These are phyloP conservation scores for Salix koriyanagi DNA, from an alignment of 345 rosid species.

Conservation along the genomic window DNA sequence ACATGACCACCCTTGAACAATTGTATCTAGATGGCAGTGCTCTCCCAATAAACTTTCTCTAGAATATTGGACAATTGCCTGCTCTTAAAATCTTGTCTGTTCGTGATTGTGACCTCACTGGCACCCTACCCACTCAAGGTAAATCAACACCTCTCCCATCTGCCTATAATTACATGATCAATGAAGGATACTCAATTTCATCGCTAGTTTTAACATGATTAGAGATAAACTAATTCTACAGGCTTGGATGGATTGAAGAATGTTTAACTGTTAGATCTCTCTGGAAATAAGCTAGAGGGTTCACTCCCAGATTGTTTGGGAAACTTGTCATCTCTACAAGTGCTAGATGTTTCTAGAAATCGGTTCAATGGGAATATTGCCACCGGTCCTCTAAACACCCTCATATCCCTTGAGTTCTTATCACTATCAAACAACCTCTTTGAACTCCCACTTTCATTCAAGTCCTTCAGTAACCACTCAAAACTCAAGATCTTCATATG, in stretches of 20 bases:
- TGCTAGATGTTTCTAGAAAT: not conserved
- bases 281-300: not conserved
- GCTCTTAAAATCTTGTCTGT: not conserved
- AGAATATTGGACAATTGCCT: not conserved
- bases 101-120: not conserved
- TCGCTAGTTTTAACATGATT: no score
- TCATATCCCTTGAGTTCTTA: no score
- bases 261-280: conserved; percentile 5
- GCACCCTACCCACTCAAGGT: not conserved
- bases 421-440: no score
- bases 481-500: no score
- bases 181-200: no score
- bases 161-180: no score
- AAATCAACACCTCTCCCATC: not conserved
- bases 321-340: conserved; percentile 11
- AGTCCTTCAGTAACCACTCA: no score
- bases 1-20: no score
- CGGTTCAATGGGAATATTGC: no score
- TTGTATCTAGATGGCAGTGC: no score
- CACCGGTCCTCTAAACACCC: no score
- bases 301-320: not conserved
- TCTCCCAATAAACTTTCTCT: not conserved
- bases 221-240: not conserved
- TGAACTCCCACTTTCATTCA: no score
- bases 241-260: conserved; percentile 10